Conservation (phyloP, 306 rosid species). For the Prunus fruticosa region DNA sequence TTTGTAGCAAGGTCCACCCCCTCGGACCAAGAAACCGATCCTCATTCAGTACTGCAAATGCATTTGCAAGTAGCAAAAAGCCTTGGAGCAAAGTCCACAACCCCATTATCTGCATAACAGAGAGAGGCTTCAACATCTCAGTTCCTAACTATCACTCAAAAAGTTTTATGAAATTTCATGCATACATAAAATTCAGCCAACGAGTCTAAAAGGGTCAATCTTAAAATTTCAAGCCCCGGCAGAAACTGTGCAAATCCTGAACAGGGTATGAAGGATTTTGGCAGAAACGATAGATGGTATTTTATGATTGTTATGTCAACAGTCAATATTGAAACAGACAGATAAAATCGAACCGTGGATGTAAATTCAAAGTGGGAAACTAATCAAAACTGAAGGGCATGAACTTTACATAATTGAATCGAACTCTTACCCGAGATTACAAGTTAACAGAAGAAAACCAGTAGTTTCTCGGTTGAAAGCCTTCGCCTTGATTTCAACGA, state of each 20-base stretch:
- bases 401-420: neutral
- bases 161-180: neutral
- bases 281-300: neutral
- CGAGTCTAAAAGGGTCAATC: neutral
- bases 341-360: neutral
- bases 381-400: neutral
- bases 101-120: slow-evolving; percentile 47
- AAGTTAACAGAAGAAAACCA: neutral
- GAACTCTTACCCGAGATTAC: neutral
- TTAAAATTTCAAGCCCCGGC: neutral
- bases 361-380: neutral
- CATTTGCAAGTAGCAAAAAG: slow-evolving; percentile 64
- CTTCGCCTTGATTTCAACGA: slow-evolving; percentile 1
- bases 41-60: slow-evolving; percentile 83
- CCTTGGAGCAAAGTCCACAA: slow-evolving; percentile 75
- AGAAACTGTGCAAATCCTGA: neutral
- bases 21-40: slow-evolving; percentile 77
- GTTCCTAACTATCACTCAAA: neutral
- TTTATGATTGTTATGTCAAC: neutral
- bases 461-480: slow-evolving; percentile 1
- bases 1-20: slow-evolving; percentile 70
- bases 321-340: neutral
- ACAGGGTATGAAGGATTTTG: neutral
- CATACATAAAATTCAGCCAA: neutral
- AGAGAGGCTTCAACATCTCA: slow-evolving; percentile 10